A percentile compares a stretch with the other conserved stretches of the same genome.
phyloP scores from a whole-genome alignment of 129 eudicot genomes.

The Tanacetum coccineum region DNA sequence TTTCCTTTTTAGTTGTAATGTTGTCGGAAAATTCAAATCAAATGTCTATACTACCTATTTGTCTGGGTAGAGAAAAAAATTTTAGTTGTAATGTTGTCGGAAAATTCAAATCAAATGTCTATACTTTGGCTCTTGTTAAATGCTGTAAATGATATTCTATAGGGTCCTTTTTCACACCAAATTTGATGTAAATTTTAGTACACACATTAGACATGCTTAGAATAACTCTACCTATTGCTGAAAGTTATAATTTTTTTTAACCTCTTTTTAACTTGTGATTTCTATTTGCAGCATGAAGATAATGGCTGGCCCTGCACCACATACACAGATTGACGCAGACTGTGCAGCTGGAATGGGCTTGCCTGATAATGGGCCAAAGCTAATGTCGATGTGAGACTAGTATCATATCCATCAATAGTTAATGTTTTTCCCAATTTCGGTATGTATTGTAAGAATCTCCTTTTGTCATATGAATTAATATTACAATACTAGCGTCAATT shows the following conservation, averaged over 20 bases:
- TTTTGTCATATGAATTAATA: background rate
- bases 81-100: no score
- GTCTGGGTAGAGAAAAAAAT: no score
- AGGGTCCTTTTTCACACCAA: no score
- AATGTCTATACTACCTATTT: no score
- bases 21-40: no score
- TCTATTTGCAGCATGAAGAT: slow-evolving; percentile 53
- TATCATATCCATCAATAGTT: slow-evolving; percentile 15
- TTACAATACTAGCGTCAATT: background rate
- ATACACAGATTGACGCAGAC: slow-evolving; percentile 82
- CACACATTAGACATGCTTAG: no score
- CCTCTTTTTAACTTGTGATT: background rate
- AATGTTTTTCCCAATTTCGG: slow-evolving; percentile 9
- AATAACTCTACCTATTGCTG: no score
- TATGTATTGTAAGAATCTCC: slow-evolving; percentile 18
- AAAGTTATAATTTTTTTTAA: background rate
- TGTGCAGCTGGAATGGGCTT: slow-evolving; percentile 87
- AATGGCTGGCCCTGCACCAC: slow-evolving; percentile 83
- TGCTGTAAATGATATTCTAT: no score
- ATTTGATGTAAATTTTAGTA: no score
- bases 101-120: no score
- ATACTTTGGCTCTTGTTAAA: no score
- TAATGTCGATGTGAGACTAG: slow-evolving; percentile 56
- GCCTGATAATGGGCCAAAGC: slow-evolving; percentile 92
- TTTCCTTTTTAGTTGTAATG: no score